Percentiles rank a stretch among this genome's conserved stretches.
phyloP scores from a whole-genome alignment of 352 stramenopile genomes.

The Pythium rishiriense region DNA sequence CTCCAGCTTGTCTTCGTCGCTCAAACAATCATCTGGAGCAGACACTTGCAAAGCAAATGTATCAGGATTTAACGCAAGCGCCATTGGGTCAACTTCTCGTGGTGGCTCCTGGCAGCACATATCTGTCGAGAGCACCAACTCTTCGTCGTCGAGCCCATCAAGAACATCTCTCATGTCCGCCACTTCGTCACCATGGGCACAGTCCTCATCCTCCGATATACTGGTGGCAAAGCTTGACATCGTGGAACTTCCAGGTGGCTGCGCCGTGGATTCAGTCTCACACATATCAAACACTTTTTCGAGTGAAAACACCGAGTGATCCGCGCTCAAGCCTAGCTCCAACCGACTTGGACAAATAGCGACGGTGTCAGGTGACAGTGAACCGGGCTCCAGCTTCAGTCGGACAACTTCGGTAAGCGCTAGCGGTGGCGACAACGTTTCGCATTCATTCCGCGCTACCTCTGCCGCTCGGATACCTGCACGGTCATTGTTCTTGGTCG shows the following conservation, averaged over 20 bases:
- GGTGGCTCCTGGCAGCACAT: too few relatives aligned
- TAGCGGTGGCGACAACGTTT: neutral
- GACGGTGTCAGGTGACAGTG: constrained; percentile 39
- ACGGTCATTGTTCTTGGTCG: neutral
- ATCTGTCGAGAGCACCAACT: neutral
- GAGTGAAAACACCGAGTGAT: constrained; percentile 7
- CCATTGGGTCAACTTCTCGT: too few relatives aligned
- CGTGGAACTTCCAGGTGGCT: too few relatives aligned
- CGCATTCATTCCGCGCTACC: neutral
- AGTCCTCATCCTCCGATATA: neutral
- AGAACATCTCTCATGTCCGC: constrained; percentile 8
- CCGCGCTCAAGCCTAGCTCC: neutral
- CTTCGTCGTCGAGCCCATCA: neutral
- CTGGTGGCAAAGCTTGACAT: neutral
- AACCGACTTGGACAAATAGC: constrained; percentile 28
- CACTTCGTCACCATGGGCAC: neutral
- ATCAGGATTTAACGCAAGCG: neutral
- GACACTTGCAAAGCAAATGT: neutral
- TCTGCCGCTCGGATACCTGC: too few relatives aligned
- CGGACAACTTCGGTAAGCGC: neutral
- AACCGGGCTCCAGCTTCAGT: constrained; percentile 24
- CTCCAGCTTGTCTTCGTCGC: neutral
- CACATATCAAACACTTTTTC: neutral
- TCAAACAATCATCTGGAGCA: neutral
- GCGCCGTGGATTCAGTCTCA: neutral